These are phyloP conservation scores for Tetracladium setigerum DNA, from an alignment of 495 filamentous ascomycete species.

Conservation along the genomic window DNA sequence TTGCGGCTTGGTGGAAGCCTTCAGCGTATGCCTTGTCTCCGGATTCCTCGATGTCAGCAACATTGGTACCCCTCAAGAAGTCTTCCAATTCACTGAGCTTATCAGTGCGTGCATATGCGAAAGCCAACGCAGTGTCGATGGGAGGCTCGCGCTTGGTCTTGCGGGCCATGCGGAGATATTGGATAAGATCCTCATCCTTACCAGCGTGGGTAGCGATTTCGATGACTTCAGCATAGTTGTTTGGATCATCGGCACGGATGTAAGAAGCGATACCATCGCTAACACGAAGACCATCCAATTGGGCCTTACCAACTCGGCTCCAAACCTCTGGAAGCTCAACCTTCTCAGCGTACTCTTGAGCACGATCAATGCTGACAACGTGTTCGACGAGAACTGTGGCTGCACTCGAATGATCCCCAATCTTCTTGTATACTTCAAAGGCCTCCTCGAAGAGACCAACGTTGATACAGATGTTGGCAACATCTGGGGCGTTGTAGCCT, in stretches of 20 bases:
- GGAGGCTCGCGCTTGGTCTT: slow-evolving; percentile 92
- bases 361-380: slow-evolving; percentile 96
- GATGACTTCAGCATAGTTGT: slow-evolving; percentile 92
- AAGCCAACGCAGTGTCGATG: slow-evolving; percentile 89
- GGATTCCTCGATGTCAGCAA: slow-evolving; percentile 89
- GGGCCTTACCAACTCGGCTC: slow-evolving; percentile 98
- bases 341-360: slow-evolving; percentile 92
- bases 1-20: slow-evolving; percentile 90
- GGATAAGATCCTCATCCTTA: slow-evolving; percentile 97
- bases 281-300: slow-evolving; percentile 91
- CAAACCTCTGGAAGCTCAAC: slow-evolving; percentile 96
- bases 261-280: slow-evolving; percentile 94
- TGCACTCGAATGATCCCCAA: slow-evolving; percentile 77
- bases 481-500: slow-evolving; percentile 85
- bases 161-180: slow-evolving; percentile 93
- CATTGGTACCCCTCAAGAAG: slow-evolving; percentile 90
- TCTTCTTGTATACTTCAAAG: slow-evolving; percentile 98
- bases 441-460: slow-evolving; percentile 95
- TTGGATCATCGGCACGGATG: slow-evolving; percentile 87
- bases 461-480: slow-evolving; percentile 86
- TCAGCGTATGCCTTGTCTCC: slow-evolving; percentile 97
- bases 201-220: slow-evolving; percentile 93
- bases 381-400: slow-evolving; percentile 93
- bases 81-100: slow-evolving; percentile 92
- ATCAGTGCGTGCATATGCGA: slow-evolving; percentile 86